Conservation (phyloP, 2,329 filamentous ascomycete genomes). For the Aspergillus spinulosporus region DNA sequence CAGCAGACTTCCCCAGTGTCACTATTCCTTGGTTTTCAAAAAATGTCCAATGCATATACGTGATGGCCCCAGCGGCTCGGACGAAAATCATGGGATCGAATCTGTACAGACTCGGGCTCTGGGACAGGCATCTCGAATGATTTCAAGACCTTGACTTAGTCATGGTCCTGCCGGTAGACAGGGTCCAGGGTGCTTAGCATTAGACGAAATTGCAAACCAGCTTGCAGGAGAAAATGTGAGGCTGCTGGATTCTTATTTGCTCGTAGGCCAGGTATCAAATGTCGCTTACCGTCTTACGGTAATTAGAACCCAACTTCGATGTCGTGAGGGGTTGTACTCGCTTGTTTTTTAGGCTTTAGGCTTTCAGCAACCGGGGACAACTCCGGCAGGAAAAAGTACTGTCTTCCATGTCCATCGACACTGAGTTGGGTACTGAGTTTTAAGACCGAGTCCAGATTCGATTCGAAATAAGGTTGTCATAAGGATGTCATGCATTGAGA, state of each 20-base stretch:
- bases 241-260: slow-evolving; percentile 7
- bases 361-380: background rate
- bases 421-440: background rate
- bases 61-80: background rate
- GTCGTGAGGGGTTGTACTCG: background rate
- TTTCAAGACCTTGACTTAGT: slow-evolving; percentile 17
- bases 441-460: background rate
- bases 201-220: slow-evolving; percentile 1
- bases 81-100: slow-evolving; percentile 1
- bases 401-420: background rate
- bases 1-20: background rate
- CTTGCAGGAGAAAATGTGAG: background rate
- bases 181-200: slow-evolving; percentile 20
- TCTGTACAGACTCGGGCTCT: slow-evolving; percentile 2
- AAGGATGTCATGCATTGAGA: slow-evolving; percentile 8
- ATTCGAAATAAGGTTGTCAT: slow-evolving; percentile 6
- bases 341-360: background rate
- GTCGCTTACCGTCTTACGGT: background rate
- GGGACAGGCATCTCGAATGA: background rate
- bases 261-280: background rate
- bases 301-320: background rate
- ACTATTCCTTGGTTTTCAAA: background rate
- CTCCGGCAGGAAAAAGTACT: background rate
- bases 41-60: slow-evolving; percentile 3
- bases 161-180: slow-evolving; percentile 21